Evolutionary conservation across 495 filamentous ascomycete genomes (phyloP), one percentile per base, ranked within the genome.

Genomic region (Cryomyces antarcticus): DNA sequence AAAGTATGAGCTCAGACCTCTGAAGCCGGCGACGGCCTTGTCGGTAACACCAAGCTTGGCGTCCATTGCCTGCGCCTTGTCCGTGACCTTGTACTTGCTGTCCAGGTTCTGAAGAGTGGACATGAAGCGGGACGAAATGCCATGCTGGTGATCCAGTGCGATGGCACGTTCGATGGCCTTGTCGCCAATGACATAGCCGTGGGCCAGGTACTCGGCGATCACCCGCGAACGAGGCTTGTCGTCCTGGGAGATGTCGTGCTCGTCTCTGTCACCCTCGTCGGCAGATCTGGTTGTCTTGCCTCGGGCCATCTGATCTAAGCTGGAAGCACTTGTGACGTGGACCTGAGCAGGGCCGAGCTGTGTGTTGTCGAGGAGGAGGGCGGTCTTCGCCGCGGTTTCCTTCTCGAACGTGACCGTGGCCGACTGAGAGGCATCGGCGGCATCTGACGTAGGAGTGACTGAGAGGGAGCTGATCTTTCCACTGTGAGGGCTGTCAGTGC

Each of bases 321-420:
- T 72, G 30, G 73, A 65, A 17, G 78, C 74, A 39, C 72, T 61
- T 39, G 77, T 67, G 46, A 97, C 89, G 37, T 75, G 66, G 44
- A 97, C 86, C 42, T 84, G 70, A 39, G 77, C 75, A 33, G 73
- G 61, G 50, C 88, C 86, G 41, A 97, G 77, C 62, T 85, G 77
- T 50, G 92, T 96, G 61, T 93, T 83, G 60, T 97, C 87, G 43
- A 97, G 78, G 41, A 97, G 83, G 28, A 94, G 80, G 12, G 89
- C 89, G 27, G 89, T 97, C 62, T 93, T 93, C 10, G 88, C 85
- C 9, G 89, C 89, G 27, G 86, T 85, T 50, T 86, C 76, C 64
- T 93, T 93, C 64, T 95, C 92, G 53, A 96, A 97, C 31, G 80
- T 92, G 30, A 97, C 85, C 24, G 78, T 80, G 46, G 89, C 92